Base-by-base conservation (phyloP, 352 stramenopile species). In the Phytophthora meadii region DNA sequence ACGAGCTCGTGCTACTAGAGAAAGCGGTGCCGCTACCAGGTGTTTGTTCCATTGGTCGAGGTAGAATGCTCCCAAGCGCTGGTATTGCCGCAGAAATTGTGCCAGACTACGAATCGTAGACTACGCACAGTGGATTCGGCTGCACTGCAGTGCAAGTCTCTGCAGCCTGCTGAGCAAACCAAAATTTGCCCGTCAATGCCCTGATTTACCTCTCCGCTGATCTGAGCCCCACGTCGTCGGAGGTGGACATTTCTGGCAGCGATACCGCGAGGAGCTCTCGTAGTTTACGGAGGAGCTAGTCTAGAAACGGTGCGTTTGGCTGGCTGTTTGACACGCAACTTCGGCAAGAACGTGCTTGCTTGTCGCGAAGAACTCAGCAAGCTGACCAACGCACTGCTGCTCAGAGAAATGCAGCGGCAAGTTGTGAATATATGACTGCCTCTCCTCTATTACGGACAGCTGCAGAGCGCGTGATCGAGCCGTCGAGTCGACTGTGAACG, bases 201-300 rank as follows among this genome's bases (percentile, higher is more conserved):
- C 56, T 58, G 56, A 52, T 50, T 57, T 65, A 46, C 41, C 15
- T 24, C 28, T 54, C 42, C 54, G n/a, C 27, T 30, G 27, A 30
- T 30, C 27, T 30, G 27, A 30, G 27, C 19, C 28, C 19, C 41
- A 14, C 30, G 30, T 14, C 9, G 12, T 36, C 30, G 12, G 6
- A 56, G 30, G 37, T 40, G 40, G 54, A 60, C 47, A 36, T 66
- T 22, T 59, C 40, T 56, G 32, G 12, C 34, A 49, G 49, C 49
- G 49, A 66, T 42, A 61, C 32, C 49, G 32, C 41, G 49, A 66
- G 46, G 58, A 66, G 58, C 58, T 46, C 47, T 22, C 17, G 10
- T 46, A 10, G 3, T 14, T 7, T 22, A 46, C n/a, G 37, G 17
- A 27, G 40, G 17, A 25, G 40, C 6, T 46, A 36, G 30, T 36